Evolutionary conservation across 257 asterid genomes (phyloP), one percentile per base, ranked within the genome.

Genomic region (Capsicum rhomboideum): DNA sequence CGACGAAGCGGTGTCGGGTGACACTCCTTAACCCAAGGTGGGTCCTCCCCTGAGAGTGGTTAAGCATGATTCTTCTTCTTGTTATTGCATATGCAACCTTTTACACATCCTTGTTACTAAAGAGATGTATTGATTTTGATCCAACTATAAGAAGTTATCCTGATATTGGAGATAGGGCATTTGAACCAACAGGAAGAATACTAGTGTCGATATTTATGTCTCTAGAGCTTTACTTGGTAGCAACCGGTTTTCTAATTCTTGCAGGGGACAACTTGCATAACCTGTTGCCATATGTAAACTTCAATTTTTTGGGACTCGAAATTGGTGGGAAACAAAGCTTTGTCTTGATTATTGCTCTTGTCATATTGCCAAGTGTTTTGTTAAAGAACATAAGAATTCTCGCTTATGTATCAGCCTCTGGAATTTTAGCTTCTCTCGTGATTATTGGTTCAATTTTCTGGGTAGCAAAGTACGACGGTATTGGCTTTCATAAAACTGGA

Each of bases 181-280:
- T 96, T 20, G 99, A 98, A 2, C 12, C 85, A 12, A 88, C 20
- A 50, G 99, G 99, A n/a, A 88, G 91, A 83, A 79, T 89, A 4
- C 17, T 96, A 6, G 92, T 92, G 0, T 90, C 98, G 14, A 56
- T 94, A 7, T 82, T 91, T 2, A 94, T 90, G 98, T 90, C 91
- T 86, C 46, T 85, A 0, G 99, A 96, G 80, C 93, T 94, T 28
- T 96, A 90, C 83, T 83, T 96, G 87, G 98, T 96, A 0, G 97
- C 98, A 0, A 91, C 97, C 0, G 98, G 98, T 78, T 96, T 96
- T 90, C 83, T 96, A 91, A 94, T 96, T 61, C 91, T 96, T 0
- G 99, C 92, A 79, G 99, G 98, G 5, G 99, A 94, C 58, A 96
- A 94, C 55, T 54, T 96, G 7, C 56, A 86, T 20, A 86, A 89